Evolutionary conservation across 2,329 filamentous ascomycete genomes (phyloP).

Genomic region (Aurifilum marmelostoma): DNA sequence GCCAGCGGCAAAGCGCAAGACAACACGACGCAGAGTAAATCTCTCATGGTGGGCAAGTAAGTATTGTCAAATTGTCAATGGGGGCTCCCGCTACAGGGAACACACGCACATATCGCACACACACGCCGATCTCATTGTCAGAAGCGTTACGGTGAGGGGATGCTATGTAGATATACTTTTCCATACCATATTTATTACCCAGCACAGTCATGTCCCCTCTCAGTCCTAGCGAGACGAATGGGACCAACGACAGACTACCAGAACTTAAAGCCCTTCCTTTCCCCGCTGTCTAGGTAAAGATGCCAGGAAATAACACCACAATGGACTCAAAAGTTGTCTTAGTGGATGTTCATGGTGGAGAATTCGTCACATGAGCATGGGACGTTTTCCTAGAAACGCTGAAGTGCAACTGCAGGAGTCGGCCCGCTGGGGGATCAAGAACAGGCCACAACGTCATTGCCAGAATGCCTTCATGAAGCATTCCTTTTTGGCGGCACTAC

Average conservation of each 20-base stretch:
- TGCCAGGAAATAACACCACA: not conserved
- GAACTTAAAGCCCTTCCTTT: not conserved
- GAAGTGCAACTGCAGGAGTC: not conserved
- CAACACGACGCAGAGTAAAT: not conserved
- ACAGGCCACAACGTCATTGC: constrained; percentile 7
- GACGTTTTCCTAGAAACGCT: not conserved
- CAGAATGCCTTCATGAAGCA: not conserved
- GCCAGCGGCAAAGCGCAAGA: not conserved
- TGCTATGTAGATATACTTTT: not conserved
- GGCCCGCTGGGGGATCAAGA: not conserved
- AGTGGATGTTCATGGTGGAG: no score
- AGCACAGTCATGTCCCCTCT: not conserved
- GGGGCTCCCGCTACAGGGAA: not conserved
- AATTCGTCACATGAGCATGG: constrained; percentile 6
- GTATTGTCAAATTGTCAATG: no score
- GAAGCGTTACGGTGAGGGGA: not conserved
- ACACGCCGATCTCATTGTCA: not conserved
- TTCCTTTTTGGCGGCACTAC: not conserved
- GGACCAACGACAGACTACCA: not conserved
- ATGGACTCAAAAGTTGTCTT: not conserved
- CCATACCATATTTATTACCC: not conserved
- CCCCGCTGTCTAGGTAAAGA: not conserved
- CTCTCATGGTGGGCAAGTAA: not conserved
- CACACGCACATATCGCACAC: not conserved
- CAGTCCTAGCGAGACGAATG: not conserved